These are phyloP conservation scores for Saitozyma podzolica DNA, from an alignment of 768 basidiomycete species.

Conservation along the genomic window DNA sequence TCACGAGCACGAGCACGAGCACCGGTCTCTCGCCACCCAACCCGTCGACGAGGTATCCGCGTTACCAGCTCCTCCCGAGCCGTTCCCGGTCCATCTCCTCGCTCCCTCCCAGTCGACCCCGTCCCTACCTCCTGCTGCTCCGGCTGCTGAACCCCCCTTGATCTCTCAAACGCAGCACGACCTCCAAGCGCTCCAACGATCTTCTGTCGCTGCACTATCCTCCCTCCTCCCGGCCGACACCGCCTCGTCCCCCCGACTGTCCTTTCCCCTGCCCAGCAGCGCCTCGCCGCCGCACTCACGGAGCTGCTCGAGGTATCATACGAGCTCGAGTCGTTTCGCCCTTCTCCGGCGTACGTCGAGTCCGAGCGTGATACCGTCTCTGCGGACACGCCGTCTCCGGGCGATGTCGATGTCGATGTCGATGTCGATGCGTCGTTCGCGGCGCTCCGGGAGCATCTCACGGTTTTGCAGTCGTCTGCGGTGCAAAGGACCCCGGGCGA, in stretches of 20 bases:
- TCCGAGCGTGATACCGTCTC: constrained; percentile 3
- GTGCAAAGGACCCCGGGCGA: too few species aligned
- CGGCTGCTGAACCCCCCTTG: background rate
- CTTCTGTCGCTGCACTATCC: constrained; percentile 24
- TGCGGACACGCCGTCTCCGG: background rate
- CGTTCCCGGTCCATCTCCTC: constrained; percentile 27
- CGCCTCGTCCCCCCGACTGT: too few species aligned
- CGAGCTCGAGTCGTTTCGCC: constrained; percentile 26
- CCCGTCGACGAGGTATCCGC: background rate
- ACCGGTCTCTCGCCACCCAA: constrained; percentile 1
- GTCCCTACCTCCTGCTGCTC: background rate
- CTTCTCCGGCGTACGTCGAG: constrained; percentile 18
- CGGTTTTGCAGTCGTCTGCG: too few species aligned
- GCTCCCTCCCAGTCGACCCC: background rate
- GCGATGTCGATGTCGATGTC: background rate
- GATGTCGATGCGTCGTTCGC: constrained; percentile 5
- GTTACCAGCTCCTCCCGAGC: constrained; percentile 34
- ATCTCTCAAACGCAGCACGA: background rate
- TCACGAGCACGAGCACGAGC: too few species aligned
- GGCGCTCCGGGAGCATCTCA: constrained; percentile 7
- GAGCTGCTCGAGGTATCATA: constrained; percentile 37
- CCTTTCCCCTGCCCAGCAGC: constrained; percentile 5
- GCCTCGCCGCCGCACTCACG: constrained; percentile 27
- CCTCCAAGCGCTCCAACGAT: constrained; percentile 17
- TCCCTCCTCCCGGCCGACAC: constrained; percentile 17